Conservation (phyloP, 177 flowering plant species). For the Vitis hybrid region DNA sequence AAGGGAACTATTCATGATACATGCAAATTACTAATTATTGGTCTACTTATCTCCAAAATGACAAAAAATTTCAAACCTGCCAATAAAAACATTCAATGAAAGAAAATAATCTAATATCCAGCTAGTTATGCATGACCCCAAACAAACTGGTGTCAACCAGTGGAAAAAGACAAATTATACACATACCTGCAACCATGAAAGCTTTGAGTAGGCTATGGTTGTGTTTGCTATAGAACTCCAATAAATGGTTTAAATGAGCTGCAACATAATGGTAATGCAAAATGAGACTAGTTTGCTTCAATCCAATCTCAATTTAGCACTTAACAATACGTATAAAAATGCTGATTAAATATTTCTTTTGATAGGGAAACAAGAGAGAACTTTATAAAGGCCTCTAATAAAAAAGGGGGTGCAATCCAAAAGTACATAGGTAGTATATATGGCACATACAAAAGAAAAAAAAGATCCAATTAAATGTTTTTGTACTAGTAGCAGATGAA, state of each 20-base stretch:
- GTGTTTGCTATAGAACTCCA: conserved; percentile 56
- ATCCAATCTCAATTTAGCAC: background rate
- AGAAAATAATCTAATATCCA: too few species aligned
- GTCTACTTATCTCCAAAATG: too few species aligned
- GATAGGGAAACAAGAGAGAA: too few species aligned
- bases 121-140: too few species aligned
- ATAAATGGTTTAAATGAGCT: conserved; percentile 88
- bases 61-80: too few species aligned
- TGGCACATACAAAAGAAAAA: background rate
- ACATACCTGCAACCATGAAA: conserved; percentile 57
- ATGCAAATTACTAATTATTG: too few species aligned
- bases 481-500: background rate
- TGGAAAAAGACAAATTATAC: conserved; percentile 1
- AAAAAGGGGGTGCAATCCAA: too few species aligned
- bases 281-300: background rate
- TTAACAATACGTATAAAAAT: background rate
- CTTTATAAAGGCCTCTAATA: too few species aligned
- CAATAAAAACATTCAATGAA: too few species aligned
- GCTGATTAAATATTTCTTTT: too few species aligned
- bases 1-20: too few species aligned
- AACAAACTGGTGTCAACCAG: background rate
- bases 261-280: conserved; percentile 26
- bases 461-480: background rate
- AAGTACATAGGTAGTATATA: too few species aligned
- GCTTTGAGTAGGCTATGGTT: conserved; percentile 53